Conservation (phyloP, 257 asterid species). For the Pogostemon cablin region DNA sequence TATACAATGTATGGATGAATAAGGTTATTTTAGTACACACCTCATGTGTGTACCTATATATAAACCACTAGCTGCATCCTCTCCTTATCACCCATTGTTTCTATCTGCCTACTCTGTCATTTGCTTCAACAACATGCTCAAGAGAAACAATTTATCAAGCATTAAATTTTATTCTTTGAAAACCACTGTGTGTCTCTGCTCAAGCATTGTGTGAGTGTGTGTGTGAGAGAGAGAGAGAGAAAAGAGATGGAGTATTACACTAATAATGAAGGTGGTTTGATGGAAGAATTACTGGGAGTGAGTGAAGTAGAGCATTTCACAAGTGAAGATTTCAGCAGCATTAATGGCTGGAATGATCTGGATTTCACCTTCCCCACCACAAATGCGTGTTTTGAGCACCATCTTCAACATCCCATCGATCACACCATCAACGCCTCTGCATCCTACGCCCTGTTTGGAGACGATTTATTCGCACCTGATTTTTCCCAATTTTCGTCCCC, state of each 20-base stretch:
- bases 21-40: slow-evolving; percentile 10
- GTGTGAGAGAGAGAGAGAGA: slow-evolving; percentile 15
- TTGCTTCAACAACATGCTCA: no score
- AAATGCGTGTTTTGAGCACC: slow-evolving; percentile 32
- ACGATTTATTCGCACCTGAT: slow-evolving; percentile 43
- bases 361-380: slow-evolving; percentile 8
- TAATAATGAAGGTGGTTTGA: slow-evolving; percentile 30
- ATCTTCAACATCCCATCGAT: slow-evolving; percentile 33
- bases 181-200: no score
- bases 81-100: slow-evolving; percentile 29
- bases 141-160: slow-evolving; percentile 3
- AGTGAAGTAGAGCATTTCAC: slow-evolving; percentile 27
- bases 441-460: slow-evolving; percentile 39
- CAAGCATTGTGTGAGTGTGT: no score
- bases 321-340: slow-evolving; percentile 34
- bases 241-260: slow-evolving; percentile 52
- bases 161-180: no score
- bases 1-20: background rate
- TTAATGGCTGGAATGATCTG: slow-evolving; percentile 7
- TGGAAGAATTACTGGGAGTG: background rate
- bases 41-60: slow-evolving; percentile 15
- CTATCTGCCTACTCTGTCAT: background rate
- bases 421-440: slow-evolving; percentile 14
- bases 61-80: slow-evolving; percentile 13
- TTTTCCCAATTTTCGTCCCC: slow-evolving; percentile 32